Evolutionary conservation across 2,329 filamentous ascomycete species (phyloP).

Genomic region (Claviceps humidiphila): DNA sequence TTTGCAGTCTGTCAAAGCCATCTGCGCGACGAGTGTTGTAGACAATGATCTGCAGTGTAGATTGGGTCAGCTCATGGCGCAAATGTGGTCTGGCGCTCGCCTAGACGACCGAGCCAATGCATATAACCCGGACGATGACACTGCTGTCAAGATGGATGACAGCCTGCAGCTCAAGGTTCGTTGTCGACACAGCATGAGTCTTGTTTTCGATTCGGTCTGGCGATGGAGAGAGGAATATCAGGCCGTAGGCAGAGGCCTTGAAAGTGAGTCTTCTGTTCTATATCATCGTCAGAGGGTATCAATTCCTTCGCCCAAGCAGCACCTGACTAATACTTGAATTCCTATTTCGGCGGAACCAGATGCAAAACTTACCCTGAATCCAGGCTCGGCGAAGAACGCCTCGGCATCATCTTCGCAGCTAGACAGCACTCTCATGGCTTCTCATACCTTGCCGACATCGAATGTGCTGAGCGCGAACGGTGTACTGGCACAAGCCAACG

Average conservation of each 20-base stretch:
- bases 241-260: constrained; percentile 54
- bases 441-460: constrained; percentile 25
- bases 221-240: constrained; percentile 73
- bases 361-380: constrained; percentile 75
- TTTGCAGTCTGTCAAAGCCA: constrained; percentile 54
- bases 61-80: constrained; percentile 72
- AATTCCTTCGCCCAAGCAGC: not conserved
- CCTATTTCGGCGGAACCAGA: constrained; percentile 25
- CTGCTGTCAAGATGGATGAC: constrained; percentile 46
- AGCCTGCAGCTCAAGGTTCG: constrained; percentile 69
- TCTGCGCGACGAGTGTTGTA: constrained; percentile 60
- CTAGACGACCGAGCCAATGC: constrained; percentile 34
- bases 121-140: constrained; percentile 35
- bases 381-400: constrained; percentile 63
- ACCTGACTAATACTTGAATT: no score
- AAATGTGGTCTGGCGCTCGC: constrained; percentile 67
- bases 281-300: not conserved
- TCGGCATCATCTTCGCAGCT: constrained; percentile 54
- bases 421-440: constrained; percentile 44
- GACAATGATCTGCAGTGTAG: constrained; percentile 70
- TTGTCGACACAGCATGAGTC: constrained; percentile 72
- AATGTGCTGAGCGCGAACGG: constrained; percentile 36
- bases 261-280: constrained; percentile 41
- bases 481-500: constrained; percentile 34
- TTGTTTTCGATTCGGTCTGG: constrained; percentile 77